Base-by-base conservation (phyloP, 2,329 filamentous ascomycete genomes). In the Coniochaeta pulveracea region DNA sequence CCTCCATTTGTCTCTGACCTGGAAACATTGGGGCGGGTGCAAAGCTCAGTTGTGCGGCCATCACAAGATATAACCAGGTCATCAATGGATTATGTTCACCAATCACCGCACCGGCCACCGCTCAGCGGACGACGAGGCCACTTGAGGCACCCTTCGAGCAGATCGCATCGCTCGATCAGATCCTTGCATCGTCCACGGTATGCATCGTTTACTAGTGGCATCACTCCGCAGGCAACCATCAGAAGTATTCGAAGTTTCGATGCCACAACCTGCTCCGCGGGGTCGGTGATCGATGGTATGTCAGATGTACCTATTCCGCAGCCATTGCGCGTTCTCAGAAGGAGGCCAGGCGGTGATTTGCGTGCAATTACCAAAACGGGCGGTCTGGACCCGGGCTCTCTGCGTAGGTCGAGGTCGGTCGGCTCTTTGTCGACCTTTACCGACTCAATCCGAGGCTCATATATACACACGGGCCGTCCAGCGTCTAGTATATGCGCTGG, bases 301-400 rank as follows among this genome's bases (percentile, higher is more conserved):
- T 63, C 64, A 1, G 61, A 62, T 6, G 58, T 58, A 39, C 34
- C 63, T 3, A 51, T 65, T 30, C 64, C 69, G 2, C 57, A 59
- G 14, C 73, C 74, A n/a, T 56, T 72, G 6, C 71, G 77, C 27
- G 64, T 79, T 26, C 64, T 91, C 40, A 69, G 84, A 39, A 66
- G 84, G 48, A 69, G 78, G 10, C 84, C 82, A 6, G 84, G 83
- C 30, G 82, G 84, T 21, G 76, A 89, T 50, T 57, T 91, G 30
- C 71, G 79, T 40, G 79, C 76, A 11, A 79, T 72, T 23, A 69
- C 67, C 12, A 79, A 78, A 38, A 71, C 79, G 19, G 69, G 70
- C 25, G 77, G 83, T 19, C 51, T 78, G 4, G 70, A 77, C 28
- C 48, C 56, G 7, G 47, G 57, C 10, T 55, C 58, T 2, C 45